Conservation (phyloP, 805 yeast genomes). For the Naumovozyma baii region DNA sequence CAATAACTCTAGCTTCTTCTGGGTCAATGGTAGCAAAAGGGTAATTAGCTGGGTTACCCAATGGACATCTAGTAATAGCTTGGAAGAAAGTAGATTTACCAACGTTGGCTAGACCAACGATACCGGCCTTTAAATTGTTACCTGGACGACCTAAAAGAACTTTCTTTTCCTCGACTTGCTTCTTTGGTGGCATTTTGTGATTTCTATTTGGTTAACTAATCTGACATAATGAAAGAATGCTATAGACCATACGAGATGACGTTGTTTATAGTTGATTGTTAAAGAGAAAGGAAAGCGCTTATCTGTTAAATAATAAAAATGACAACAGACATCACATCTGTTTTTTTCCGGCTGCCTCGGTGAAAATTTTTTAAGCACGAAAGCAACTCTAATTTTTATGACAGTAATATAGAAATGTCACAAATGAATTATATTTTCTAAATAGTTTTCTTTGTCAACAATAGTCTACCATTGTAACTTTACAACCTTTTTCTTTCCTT, state of each 20-base stretch:
- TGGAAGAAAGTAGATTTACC: constrained; percentile 77
- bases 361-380: not conserved
- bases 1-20: constrained; percentile 92
- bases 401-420: not conserved
- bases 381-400: not conserved
- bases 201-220: not conserved
- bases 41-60: constrained; percentile 68
- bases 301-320: not conserved
- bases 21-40: constrained; percentile 91
- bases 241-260: not conserved
- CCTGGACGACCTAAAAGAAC: constrained; percentile 79
- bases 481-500: constrained; percentile 27
- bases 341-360: not conserved
- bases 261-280: not conserved
- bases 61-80: constrained; percentile 63
- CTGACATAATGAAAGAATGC: not conserved
- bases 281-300: not conserved
- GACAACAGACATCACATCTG: not conserved
- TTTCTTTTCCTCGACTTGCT: constrained; percentile 45
- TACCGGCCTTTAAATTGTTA: constrained; percentile 46
- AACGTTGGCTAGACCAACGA: constrained; percentile 74
- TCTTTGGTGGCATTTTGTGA: constrained; percentile 32
- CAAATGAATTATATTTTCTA: too few relatives aligned
- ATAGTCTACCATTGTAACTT: constrained; percentile 23
- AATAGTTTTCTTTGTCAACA: too few relatives aligned